Evolutionary conservation across 148 eudicot genomes (phyloP).

Genomic region (Agrostemma githago): DNA sequence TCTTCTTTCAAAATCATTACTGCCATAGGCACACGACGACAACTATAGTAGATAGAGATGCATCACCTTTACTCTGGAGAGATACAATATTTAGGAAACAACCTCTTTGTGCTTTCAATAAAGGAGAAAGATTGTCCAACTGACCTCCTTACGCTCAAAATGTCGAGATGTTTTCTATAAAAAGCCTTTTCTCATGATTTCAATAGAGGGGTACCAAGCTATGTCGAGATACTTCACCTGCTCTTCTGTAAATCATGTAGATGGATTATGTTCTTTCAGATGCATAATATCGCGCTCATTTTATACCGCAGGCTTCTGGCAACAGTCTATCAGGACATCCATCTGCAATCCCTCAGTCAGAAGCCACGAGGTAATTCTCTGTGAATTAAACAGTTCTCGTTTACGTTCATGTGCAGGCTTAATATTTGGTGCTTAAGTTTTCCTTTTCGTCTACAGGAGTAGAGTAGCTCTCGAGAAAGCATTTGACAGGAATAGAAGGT

Average conservation of each 20-base stretch:
- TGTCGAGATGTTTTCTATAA: no score
- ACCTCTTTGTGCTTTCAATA: no score
- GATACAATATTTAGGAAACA: not conserved
- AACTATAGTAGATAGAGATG: not conserved
- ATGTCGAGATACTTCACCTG: no score
- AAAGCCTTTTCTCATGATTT: no score
- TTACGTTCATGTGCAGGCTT: not conserved
- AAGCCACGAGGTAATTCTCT: slow-evolving; percentile 39
- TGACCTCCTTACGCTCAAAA: not conserved
- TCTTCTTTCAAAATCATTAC: not conserved
- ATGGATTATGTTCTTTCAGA: not conserved
- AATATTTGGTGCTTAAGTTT: slow-evolving; percentile 9
- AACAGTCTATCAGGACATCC: slow-evolving; percentile 29
- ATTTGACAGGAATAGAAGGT: slow-evolving; percentile 31
- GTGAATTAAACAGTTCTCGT: not conserved
- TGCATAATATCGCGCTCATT: slow-evolving; percentile 2
- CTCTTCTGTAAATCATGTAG: not conserved
- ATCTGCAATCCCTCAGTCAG: slow-evolving; percentile 35
- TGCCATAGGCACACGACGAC: not conserved
- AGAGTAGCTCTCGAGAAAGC: slow-evolving; percentile 32
- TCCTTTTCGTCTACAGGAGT: slow-evolving; percentile 20
- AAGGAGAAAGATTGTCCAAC: not conserved
- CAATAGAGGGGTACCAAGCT: no score
- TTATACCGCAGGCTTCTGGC: slow-evolving; percentile 43
- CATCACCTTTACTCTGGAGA: not conserved